A percentile compares a stretch with the other conserved stretches of the same genome.
Evolutionary conservation across 1,139 yeast genomes (phyloP).

Genomic region (Nakaseomyces sp.): DNA sequence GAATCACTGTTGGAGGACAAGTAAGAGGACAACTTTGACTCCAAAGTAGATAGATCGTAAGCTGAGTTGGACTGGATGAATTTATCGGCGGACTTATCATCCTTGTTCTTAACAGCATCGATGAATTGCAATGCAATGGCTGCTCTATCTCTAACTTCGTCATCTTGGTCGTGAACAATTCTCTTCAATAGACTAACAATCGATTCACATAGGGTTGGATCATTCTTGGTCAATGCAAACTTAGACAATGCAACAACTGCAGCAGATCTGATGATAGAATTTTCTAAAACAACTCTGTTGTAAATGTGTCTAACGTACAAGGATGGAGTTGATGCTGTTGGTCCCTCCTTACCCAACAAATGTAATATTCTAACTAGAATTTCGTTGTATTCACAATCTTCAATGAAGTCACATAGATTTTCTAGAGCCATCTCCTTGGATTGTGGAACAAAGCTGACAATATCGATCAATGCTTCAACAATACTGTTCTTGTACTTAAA

Average conservation of each 20-base stretch:
- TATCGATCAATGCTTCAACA: slow-evolving; percentile 85
- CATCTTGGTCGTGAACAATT: slow-evolving; percentile 77
- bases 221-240: slow-evolving; percentile 71
- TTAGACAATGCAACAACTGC: slow-evolving; percentile 90
- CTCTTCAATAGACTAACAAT: slow-evolving; percentile 70
- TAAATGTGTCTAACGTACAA: slow-evolving; percentile 91
- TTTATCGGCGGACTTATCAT: slow-evolving; percentile 34
- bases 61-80: slow-evolving; percentile 60
- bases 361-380: slow-evolving; percentile 85
- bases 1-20: slow-evolving; percentile 53
- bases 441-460: slow-evolving; percentile 78
- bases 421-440: slow-evolving; percentile 82
- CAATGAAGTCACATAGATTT: slow-evolving; percentile 91
- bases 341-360: slow-evolving; percentile 90
- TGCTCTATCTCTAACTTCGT: slow-evolving; percentile 97
- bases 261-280: slow-evolving; percentile 89
- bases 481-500: slow-evolving; percentile 75
- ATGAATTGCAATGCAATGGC: slow-evolving; percentile 72
- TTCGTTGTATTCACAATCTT: slow-evolving; percentile 95
- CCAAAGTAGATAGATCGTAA: slow-evolving; percentile 70
- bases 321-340: slow-evolving; percentile 76
- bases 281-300: slow-evolving; percentile 92
- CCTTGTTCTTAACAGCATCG: slow-evolving; percentile 36
- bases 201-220: slow-evolving; percentile 55
- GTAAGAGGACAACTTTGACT: slow-evolving; percentile 65